Evolutionary conservation across 805 yeast species (phyloP).

Genomic region (Limtongia smithiae): DNA sequence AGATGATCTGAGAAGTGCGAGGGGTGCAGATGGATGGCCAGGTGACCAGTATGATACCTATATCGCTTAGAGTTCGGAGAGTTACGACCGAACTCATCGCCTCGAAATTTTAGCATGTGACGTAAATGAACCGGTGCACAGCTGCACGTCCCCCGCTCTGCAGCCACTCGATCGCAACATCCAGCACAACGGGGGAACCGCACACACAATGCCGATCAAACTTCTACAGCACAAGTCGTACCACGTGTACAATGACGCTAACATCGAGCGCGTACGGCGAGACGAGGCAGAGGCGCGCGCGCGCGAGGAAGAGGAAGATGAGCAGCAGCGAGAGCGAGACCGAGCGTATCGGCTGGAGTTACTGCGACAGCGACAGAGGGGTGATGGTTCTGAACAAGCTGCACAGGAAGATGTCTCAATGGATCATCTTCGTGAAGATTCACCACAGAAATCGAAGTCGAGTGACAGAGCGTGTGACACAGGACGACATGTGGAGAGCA

Average conservation of each 20-base stretch:
- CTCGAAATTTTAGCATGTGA: neutral
- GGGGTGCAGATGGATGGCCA: no score
- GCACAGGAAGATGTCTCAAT: neutral
- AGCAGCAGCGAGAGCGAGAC: slow-evolving; percentile 13
- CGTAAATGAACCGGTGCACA: no score
- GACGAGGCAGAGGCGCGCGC: slow-evolving; percentile 34
- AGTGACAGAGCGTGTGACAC: no score
- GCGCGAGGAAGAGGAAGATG: slow-evolving; percentile 18
- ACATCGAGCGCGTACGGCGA: slow-evolving; percentile 33
- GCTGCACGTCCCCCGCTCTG: no score
- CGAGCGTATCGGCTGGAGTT: slow-evolving; percentile 22
- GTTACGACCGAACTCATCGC: neutral
- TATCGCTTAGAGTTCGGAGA: no score
- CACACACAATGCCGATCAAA: slow-evolving; percentile 32
- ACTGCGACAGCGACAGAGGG: slow-evolving; percentile 18
- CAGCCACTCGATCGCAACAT: no score
- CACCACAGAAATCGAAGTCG: no score
- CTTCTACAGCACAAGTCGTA: slow-evolving; percentile 35
- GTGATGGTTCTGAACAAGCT: slow-evolving; percentile 4
- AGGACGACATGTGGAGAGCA: no score
- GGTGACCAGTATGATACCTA: no score
- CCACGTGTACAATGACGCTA: slow-evolving; percentile 32
- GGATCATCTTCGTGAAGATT: no score
- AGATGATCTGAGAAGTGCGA: no score
- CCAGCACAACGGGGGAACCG: no score